Conservation (phyloP, 345 rosid species). For the Anacardium occidentale region DNA sequence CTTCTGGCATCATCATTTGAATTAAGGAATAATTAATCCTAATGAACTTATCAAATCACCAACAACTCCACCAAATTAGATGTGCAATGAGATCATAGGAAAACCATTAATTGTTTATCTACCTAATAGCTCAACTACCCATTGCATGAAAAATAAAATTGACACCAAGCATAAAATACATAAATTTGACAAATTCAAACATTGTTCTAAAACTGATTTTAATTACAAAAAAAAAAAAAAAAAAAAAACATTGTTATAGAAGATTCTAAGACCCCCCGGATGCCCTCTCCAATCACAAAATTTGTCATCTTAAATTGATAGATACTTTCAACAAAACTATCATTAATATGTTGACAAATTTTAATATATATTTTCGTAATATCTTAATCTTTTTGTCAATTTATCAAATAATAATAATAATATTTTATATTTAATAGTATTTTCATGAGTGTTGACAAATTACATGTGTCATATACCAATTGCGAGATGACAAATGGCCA, state of each 20-base stretch:
- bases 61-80: conserved; percentile 41
- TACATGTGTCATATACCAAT: conserved; percentile 32
- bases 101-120: conserved; percentile 15
- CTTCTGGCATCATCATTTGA: not conserved
- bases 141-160: not conserved
- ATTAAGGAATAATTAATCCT: not conserved
- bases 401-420: conserved; percentile 8
- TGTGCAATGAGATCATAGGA: conserved; percentile 23
- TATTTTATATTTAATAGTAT: not conserved
- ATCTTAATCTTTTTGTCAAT: conserved; percentile 16
- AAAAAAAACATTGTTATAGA: not conserved
- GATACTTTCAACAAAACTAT: conserved; percentile 28
- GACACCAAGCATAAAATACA: too few species aligned
- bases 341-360: conserved; percentile 32
- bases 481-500: conserved; percentile 16
- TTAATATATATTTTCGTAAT: conserved; percentile 14
- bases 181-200: too few species aligned
- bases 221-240: too few species aligned
- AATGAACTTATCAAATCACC: conserved; percentile 24
- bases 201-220: too few species aligned
- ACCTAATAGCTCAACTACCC: conserved; percentile 16
- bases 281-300: conserved; percentile 27
- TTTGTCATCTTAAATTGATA: conserved; percentile 29
- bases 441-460: conserved; percentile 12
- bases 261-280: conserved; percentile 15